Conservation (phyloP, 768 basidiomycete genomes). For the Suillus spraguei region DNA sequence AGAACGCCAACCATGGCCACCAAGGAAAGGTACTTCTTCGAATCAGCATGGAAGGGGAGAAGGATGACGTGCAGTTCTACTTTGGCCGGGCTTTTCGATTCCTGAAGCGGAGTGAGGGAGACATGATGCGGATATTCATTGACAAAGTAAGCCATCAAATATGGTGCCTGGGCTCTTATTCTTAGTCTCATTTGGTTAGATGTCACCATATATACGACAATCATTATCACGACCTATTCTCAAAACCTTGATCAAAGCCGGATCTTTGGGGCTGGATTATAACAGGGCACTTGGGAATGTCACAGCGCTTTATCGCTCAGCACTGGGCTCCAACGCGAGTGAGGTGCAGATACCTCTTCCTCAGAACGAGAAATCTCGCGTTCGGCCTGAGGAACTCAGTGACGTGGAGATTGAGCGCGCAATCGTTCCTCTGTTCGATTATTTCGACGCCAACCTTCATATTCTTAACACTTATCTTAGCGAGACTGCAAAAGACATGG, state of each 20-base stretch:
- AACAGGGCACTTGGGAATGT: conserved; percentile 87
- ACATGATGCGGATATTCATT: conserved; percentile 95
- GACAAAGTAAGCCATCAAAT: conserved; percentile 71
- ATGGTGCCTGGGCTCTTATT: not conserved
- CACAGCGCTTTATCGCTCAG: conserved; percentile 80
- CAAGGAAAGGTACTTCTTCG: conserved; percentile 84
- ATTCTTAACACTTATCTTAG: conserved; percentile 89
- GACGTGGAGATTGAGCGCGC: conserved; percentile 95
- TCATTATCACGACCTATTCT: conserved; percentile 77
- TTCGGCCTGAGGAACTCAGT: conserved; percentile 78
- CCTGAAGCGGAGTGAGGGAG: conserved; percentile 88
- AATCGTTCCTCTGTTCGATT: conserved; percentile 90
- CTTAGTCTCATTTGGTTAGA: conserved; percentile 47
- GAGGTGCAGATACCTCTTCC: conserved; percentile 84
- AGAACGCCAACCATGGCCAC: conserved; percentile 47
- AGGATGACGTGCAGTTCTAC: conserved; percentile 96
- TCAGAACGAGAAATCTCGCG: conserved; percentile 71
- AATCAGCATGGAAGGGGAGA: conserved; percentile 98
- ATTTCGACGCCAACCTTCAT: conserved; percentile 91
- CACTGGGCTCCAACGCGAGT: conserved; percentile 61
- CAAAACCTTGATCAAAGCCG: conserved; percentile 73
- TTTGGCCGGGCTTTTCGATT: conserved; percentile 95
- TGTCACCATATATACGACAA: conserved; percentile 91
- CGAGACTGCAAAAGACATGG: conserved; percentile 83
- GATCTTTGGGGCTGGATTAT: conserved; percentile 66